These are phyloP conservation scores for Pilobolus umbonatus DNA, from an alignment of 192 early-diverging fungal genomes.

Conservation along the genomic window DNA sequence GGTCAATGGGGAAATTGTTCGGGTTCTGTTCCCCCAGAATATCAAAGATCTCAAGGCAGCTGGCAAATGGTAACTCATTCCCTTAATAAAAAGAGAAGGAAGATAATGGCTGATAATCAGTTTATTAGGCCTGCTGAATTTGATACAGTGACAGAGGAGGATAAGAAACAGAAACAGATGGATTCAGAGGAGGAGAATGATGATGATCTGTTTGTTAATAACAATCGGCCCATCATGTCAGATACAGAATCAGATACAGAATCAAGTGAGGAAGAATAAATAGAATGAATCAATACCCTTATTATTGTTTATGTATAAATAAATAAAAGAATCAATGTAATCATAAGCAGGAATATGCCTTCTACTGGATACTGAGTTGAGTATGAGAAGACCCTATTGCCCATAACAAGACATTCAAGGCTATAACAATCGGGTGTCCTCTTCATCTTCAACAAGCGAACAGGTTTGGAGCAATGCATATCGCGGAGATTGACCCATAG, in stretches of 20 bases:
- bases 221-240: conserved; percentile 48
- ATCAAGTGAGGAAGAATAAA: conserved; percentile 23
- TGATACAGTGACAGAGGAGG: conserved; percentile 9
- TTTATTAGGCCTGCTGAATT: conserved; percentile 25
- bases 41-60: conserved; percentile 62
- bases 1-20: conserved; percentile 70
- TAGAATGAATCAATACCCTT: too few relatives aligned
- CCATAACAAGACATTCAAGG: too few relatives aligned
- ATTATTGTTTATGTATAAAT: too few relatives aligned
- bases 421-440: too few relatives aligned
- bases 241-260: conserved; percentile 47
- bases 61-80: conserved; percentile 49
- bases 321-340: too few relatives aligned
- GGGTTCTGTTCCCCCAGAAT: conserved; percentile 69
- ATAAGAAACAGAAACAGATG: conserved; percentile 15
- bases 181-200: conserved; percentile 30
- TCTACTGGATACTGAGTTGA: too few relatives aligned
- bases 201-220: conserved; percentile 58
- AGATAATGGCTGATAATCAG: not conserved
- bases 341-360: too few relatives aligned
- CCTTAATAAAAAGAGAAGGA: not conserved
- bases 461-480: too few relatives aligned
- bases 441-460: too few relatives aligned
- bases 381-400: too few relatives aligned
- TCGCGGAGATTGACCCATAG: too few relatives aligned